phyloP scores from a whole-genome alignment of 192 early-diverging fungal genomes.

The Phycomyces nitens region DNA sequence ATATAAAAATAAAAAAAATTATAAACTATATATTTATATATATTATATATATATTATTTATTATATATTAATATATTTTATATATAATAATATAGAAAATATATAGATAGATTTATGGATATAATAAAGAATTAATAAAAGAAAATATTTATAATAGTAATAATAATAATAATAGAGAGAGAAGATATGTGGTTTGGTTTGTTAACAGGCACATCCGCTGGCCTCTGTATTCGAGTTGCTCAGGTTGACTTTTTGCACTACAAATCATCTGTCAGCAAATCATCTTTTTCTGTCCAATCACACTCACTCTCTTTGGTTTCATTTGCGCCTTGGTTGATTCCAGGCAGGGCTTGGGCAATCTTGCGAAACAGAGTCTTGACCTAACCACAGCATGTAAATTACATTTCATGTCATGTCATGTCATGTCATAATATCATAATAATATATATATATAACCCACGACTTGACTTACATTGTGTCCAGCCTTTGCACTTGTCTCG shows the following conservation, averaged over 20 bases:
- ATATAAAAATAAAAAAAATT: no score
- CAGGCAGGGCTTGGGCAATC: constrained; percentile 91
- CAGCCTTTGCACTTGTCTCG: constrained; percentile 98
- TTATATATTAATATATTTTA: not conserved
- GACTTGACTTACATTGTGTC: constrained; percentile 84
- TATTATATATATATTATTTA: not conserved
- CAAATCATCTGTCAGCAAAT: no score
- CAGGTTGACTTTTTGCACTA: constrained; percentile 39
- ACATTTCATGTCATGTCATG: no score
- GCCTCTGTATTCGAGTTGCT: constrained; percentile 27
- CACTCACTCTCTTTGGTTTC: constrained; percentile 40
- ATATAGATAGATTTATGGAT: not conserved
- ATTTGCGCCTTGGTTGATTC: constrained; percentile 66
- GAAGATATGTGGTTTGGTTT: no score
- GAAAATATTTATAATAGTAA: no score
- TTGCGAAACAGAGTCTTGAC: constrained; percentile 96
- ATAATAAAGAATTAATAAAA: not conserved
- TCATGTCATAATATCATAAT: no score
- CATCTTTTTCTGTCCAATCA: no score
- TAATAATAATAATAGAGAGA: no score
- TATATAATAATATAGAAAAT: not conserved
- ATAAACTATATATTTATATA: not conserved
- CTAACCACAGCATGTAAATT: constrained; percentile 6
- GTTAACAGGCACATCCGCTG: constrained; percentile 33
- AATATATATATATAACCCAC: no score